Evolutionary conservation across 2,329 filamentous ascomycete genomes (phyloP), one percentile per base, ranked within the genome.

Genomic region (Elsinoe batatas): DNA sequence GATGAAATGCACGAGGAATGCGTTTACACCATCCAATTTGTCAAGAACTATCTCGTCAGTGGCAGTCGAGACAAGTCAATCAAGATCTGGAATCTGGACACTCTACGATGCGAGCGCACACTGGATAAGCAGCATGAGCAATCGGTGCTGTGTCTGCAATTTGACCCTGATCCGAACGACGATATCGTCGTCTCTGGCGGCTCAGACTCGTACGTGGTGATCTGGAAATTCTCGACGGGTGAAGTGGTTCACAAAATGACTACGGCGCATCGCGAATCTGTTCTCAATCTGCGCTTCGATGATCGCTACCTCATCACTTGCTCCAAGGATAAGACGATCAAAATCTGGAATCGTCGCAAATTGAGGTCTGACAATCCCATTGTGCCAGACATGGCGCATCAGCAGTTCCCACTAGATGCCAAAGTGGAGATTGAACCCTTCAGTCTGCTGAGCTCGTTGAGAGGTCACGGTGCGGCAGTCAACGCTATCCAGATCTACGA

Each of bases 261-360:
- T 1, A 77, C 81, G 43, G 91, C 91, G 0, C 93, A 98, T 67
- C 75, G 78, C 30, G 93, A 98, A 69, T 95, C 91, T 0, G 91
- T 98, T 0, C 75, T 98, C 13, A 97, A 97, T 65, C 82, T 98
- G 56, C 82, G 88, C 59, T 98, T 97, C 62, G 91, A 97, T 66
- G 85, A 88, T 61, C 82, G 88, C 7, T 94, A 94, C 60, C 77
- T 98, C 3, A 89, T 97, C 11, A 98, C 93, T 0, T 97, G 93
- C 65, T 97, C 91, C 49, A 98, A 98, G 69, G 93, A 98, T 70
- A 94, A 91, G 69, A 86, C 86, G 0, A 95, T 98, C 76, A 96
- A 96, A 70, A 84, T 98, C 15, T 98, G 95, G 80, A 97, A 91
- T 68, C 83, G 93, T 4, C 78, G 75, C 15, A 76, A 82, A 15